Conservation (phyloP, 1,284 basidiomycete species). For the Blastosporella zonata region DNA sequence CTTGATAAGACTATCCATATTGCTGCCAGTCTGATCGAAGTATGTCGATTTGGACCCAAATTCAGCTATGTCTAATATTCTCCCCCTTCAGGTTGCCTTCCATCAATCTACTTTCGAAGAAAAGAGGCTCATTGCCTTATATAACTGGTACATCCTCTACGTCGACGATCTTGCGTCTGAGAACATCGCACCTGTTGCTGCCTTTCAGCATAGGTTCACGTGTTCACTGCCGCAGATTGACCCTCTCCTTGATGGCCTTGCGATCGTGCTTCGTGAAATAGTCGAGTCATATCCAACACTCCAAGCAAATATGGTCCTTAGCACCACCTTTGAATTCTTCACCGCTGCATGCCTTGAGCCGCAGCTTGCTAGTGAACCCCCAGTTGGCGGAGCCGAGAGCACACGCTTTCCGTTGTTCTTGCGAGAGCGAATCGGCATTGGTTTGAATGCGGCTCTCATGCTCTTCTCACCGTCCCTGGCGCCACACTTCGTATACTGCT, state of each 20-base stretch:
- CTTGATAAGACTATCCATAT: conserved; percentile 3
- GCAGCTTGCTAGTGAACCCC: not conserved
- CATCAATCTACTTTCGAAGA: conserved; percentile 11
- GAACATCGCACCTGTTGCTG: conserved; percentile 1
- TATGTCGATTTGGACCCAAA: not conserved
- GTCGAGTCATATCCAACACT: conserved; percentile 7
- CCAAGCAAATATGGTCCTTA: conserved; percentile 11
- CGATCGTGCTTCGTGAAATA: conserved; percentile 5
- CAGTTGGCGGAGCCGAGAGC: not conserved
- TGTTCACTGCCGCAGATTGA: conserved; percentile 12
- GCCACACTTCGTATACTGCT: not conserved
- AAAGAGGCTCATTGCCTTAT: conserved; percentile 11
- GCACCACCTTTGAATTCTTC: conserved; percentile 12
- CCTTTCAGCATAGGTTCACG: conserved; percentile 12
- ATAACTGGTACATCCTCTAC: conserved; percentile 14
- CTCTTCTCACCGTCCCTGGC: conserved; percentile 9
- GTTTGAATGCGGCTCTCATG: conserved; percentile 5
- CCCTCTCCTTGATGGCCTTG: conserved; percentile 10
- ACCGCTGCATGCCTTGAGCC: conserved; percentile 10
- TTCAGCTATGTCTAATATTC: not conserved
- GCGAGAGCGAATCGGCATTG: conserved; percentile 13
- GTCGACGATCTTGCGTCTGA: conserved; percentile 6
- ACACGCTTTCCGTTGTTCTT: conserved; percentile 12
- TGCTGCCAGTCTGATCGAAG: conserved; percentile 14
- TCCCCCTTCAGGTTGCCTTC: conserved; percentile 8